Percentiles rank a stretch among this genome's conserved stretches.
These are phyloP conservation scores for Halophytophthora polymorphica DNA, from an alignment of 352 stramenopile genomes.

Conservation along the genomic window DNA sequence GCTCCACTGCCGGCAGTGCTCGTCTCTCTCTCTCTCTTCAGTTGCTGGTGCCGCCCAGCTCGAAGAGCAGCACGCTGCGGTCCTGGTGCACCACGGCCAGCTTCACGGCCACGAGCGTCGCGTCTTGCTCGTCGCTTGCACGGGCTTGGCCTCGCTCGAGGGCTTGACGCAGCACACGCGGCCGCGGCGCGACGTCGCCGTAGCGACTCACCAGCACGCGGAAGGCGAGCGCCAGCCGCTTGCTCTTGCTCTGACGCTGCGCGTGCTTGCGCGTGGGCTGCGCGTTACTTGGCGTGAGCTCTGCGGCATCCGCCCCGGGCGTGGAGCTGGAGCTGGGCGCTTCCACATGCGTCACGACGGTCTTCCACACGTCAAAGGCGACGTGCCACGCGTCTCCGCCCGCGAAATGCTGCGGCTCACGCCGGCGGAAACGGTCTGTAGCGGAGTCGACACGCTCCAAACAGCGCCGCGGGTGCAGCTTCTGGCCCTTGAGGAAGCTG, in stretches of 20 bases:
- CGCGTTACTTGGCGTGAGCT: neutral
- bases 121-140: neutral
- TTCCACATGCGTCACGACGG: constrained; percentile 11
- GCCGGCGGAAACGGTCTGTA: constrained; percentile 5
- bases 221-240: constrained; percentile 49
- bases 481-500: constrained; percentile 54
- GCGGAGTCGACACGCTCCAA: constrained; percentile 3
- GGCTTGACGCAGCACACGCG: constrained; percentile 14
- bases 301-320: neutral
- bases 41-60: constrained; percentile 22
- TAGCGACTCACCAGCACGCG: constrained; percentile 52
- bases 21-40: neutral
- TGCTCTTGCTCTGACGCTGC: constrained; percentile 36
- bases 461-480: constrained; percentile 62
- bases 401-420: constrained; percentile 20
- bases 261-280: constrained; percentile 1
- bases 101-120: constrained; percentile 42
- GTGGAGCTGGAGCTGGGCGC: too few relatives aligned
- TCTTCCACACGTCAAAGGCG: constrained; percentile 65
- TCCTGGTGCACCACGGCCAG: constrained; percentile 57
- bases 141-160: constrained; percentile 10
- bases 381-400: constrained; percentile 16
- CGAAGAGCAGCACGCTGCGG: constrained; percentile 59
- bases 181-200: constrained; percentile 29
- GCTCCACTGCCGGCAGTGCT: neutral